Base-by-base conservation (phyloP, 768 basidiomycete genomes). In the Erythrobasidium yunnanense region DNA sequence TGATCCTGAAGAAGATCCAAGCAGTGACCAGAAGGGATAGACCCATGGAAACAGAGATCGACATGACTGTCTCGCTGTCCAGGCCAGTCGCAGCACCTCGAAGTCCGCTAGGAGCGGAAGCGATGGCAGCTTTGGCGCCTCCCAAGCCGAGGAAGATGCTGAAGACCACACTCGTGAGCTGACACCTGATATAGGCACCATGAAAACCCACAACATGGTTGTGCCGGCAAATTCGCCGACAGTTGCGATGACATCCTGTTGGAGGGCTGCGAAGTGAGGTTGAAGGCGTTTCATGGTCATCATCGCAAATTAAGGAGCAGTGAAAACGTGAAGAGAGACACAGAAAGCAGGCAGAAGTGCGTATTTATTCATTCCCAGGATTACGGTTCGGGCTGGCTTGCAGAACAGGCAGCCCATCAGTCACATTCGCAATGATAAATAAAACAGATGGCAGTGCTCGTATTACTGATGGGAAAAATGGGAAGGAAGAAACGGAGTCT, bases 11-110 rank as follows among this genome's bases (percentile, higher is more conserved):
- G 32, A 70, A 68, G 42, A 55, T 23, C 51, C 68, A 71, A 13
- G 70, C 68, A 18, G 17, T 62, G 6, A 66, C 66, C 0, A 63
- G 65, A 18, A 72, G 70, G 0, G 70, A 69, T 34, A 72, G 56
- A 7, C 71, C 71, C 60, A 71, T 68, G 3, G 38, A 45, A n/a
- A 68, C 45, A 3, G 68, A 56, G 65, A 72, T 71, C 65, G 67
- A 69, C 7, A 72, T 54, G 20, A 71, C 3, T 27, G 51, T 69
- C 69, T 25, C 66, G 52, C 70, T 70, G 17, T 54, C 38, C 2
- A 49, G 33, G 1, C 67, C 34, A 13, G 68, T 68, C 1, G 7
- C 25, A 11, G 65, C 23, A 1, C 57, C 35, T 17, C 34, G 50
- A 30, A 69, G 71, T 0, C 27, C 67, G 23, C 54, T 62, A 2